Evolutionary conservation across 345 rosid species (phyloP).

Genomic region (Eucalyptus pauciflora): DNA sequence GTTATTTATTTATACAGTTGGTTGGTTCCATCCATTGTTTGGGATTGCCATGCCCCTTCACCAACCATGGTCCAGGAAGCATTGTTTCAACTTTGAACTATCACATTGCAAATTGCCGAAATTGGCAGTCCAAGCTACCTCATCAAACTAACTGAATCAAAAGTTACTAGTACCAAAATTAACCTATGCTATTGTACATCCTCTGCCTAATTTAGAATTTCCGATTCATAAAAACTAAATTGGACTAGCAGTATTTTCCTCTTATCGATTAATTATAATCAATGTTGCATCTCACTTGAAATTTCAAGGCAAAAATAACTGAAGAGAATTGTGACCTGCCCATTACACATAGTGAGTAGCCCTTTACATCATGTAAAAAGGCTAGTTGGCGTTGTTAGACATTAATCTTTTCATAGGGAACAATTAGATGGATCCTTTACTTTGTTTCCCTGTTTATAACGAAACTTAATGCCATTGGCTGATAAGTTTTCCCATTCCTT

Average conservation of each 20-base stretch:
- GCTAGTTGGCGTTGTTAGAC: not conserved
- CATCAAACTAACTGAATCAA: not conserved
- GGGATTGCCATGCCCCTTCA: not conserved
- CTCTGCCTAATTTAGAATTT: not conserved
- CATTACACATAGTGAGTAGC: not conserved
- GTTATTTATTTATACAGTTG: not conserved
- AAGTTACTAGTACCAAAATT: not conserved
- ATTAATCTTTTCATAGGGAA: not conserved
- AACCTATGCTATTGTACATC: not conserved
- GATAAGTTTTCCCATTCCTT: not conserved
- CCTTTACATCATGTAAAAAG: not conserved
- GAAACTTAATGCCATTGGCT: not conserved
- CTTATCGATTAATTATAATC: not conserved
- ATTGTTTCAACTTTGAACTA: not conserved
- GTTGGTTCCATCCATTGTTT: not conserved
- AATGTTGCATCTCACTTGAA: not conserved
- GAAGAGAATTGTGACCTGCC: not conserved
- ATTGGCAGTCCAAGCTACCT: not conserved
- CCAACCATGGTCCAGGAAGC: not conserved
- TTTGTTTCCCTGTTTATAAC: not conserved
- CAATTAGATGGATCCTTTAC: not conserved
- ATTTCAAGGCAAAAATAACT: not conserved
- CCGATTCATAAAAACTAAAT: not conserved
- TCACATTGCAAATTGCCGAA: not conserved
- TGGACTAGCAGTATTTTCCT: not conserved